These are phyloP conservation scores for Suhomyces sp. DNA, from an alignment of 805 yeast genomes.

Conservation along the genomic window DNA sequence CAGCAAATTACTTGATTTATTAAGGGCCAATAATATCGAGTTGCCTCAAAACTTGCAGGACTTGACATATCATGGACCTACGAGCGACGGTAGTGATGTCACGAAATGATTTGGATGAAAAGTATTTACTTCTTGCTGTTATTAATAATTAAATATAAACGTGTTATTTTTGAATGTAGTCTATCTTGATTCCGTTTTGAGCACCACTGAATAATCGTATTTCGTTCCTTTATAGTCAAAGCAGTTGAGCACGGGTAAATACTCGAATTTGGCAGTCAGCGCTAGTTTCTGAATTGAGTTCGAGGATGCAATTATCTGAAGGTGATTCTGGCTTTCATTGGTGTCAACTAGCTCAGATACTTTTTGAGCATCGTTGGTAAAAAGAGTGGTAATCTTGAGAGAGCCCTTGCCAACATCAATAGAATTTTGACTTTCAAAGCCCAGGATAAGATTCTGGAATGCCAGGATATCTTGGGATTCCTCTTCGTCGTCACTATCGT, in stretches of 20 bases:
- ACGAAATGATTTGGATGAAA: conserved; percentile 7
- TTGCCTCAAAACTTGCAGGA: conserved; percentile 28
- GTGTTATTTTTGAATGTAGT: not conserved
- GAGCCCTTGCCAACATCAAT: conserved; percentile 1
- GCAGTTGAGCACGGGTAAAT: conserved; percentile 2
- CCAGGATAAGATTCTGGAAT: not conserved
- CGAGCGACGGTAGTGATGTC: conserved; percentile 16
- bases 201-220: not conserved
- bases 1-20: conserved; percentile 37
- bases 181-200: not conserved
- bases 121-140: conserved; percentile 2
- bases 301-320: not conserved
- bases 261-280: not conserved
- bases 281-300: not conserved
- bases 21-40: conserved; percentile 39
- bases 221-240: not conserved
- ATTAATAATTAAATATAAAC: not conserved
- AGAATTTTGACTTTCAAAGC: not conserved
- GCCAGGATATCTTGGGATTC: not conserved
- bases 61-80: conserved; percentile 24
- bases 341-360: not conserved
- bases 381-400: conserved; percentile 1
- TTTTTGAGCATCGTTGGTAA: conserved; percentile 1
- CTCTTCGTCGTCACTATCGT: conserved; percentile 32
- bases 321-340: not conserved